These are phyloP conservation scores for Venturia carpophila DNA, from an alignment of 2,329 filamentous ascomycete genomes.

Conservation along the genomic window DNA sequence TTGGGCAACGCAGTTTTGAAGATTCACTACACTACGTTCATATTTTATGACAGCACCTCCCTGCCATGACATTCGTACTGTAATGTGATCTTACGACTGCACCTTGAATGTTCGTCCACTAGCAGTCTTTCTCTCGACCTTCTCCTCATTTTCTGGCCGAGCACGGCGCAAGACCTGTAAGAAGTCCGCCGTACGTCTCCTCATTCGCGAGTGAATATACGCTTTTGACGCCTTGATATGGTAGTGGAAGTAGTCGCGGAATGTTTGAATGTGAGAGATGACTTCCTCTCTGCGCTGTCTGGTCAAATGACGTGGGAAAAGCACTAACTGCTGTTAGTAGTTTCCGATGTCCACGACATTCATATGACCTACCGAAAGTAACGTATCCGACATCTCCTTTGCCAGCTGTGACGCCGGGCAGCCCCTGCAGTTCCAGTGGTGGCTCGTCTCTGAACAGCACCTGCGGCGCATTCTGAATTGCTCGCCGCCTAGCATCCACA, in stretches of 20 bases:
- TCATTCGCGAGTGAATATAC: conserved; percentile 97
- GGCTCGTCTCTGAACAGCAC: conserved; percentile 94
- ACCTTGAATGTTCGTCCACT: conserved; percentile 86
- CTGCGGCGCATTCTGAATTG: conserved; percentile 96
- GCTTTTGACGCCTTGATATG: conserved; percentile 99
- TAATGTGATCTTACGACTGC: conserved; percentile 29
- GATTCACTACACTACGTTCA: too few species aligned
- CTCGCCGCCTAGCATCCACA: conserved; percentile 86
- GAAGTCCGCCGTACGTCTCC: conserved; percentile 94
- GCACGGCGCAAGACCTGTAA: conserved; percentile 91
- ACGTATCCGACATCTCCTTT: conserved; percentile 92
- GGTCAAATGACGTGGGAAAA: conserved; percentile 92
- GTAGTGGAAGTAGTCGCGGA: conserved; percentile 99
- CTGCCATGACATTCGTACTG: background rate
- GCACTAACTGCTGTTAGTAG: conserved; percentile 48
- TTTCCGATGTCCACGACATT: conserved; percentile 19
- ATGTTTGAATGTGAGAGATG: conserved; percentile 98
- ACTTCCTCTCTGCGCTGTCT: conserved; percentile 85
- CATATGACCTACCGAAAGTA: conserved; percentile 68
- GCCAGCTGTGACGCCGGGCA: conserved; percentile 71
- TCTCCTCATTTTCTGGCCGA: conserved; percentile 90
- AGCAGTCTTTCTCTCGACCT: conserved; percentile 86
- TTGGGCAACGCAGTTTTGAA: too few species aligned
- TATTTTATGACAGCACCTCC: too few species aligned
- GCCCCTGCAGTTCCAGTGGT: conserved; percentile 79